Base-by-base conservation (phyloP, 2,329 filamentous ascomycete species). In the Cercospora nicotianae region DNA sequence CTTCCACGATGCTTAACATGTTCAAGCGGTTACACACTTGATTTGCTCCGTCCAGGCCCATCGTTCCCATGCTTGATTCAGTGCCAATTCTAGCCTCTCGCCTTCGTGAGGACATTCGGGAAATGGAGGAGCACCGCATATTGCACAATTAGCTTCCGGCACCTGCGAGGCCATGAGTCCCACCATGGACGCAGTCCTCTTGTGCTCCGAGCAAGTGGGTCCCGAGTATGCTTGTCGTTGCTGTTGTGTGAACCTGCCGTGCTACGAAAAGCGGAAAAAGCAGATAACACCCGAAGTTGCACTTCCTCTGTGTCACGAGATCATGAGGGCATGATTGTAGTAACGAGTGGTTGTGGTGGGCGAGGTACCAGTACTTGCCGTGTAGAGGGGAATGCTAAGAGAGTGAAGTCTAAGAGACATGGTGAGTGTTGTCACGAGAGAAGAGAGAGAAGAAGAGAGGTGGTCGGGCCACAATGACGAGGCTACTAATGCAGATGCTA, bases 61-160 rank as follows among this genome's bases (percentile, higher is more conserved):
- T 60, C 77, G 69, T 20, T 74, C 69, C 67, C 72, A 65, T 1
- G 77, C 77, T 65, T 79, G 76, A 16, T 75, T 71, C 7, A 79
- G 63, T 3, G 77, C 77, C 55, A 75, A 59, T 63, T 77, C 71
- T 18, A 79, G 66, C 26, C 75, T 73, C 60, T 78, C 70, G 20
- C 76, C 74, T 63, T 79, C 77, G 59, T 79, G 77, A 10, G 74
- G 73, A 57, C 77, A 79, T 60, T 78, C 77, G 0, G 74, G 75
- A 20, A 72, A 73, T 16, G 75, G 70, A 26, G 75, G 74, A 7
- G 74, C 75, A 59, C 76, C 76, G 67, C 77, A 79, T 62, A 79
- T 77, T 60, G 77, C 77, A 66, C 77, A 81, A 69, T 72, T 74
- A 42, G 77, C 75, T 64, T 76, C 75, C 28, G 76, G 65, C 45